phyloP scores from a whole-genome alignment of 805 yeast species.

The Lipomyces lipofer region DNA sequence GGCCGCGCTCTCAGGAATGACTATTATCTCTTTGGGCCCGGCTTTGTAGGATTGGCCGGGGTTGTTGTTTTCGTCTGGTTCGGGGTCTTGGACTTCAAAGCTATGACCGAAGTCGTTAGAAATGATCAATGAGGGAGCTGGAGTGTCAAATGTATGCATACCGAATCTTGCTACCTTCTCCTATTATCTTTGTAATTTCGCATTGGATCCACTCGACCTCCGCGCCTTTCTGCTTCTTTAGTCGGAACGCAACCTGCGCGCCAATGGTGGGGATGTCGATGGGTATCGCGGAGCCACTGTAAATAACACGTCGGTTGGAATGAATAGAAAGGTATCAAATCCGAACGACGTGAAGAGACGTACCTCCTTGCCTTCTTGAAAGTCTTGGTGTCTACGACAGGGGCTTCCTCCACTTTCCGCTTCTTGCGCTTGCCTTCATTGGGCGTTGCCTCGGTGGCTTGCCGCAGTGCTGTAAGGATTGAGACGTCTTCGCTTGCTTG shows the following conservation, averaged over 20 bases:
- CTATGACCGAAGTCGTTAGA: constrained; percentile 34
- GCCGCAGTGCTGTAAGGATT: constrained; percentile 21
- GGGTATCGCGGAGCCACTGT: constrained; percentile 21
- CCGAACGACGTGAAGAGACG: background rate
- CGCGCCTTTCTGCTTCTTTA: constrained; percentile 58
- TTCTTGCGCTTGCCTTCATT: constrained; percentile 27
- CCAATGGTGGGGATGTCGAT: constrained; percentile 42
- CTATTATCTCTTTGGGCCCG: constrained; percentile 71
- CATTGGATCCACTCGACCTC: constrained; percentile 96
- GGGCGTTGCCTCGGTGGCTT: constrained; percentile 13
- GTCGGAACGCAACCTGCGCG: constrained; percentile 84
- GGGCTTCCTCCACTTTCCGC: constrained; percentile 26
- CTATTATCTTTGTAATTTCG: constrained; percentile 73
- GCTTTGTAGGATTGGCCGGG: constrained; percentile 86
- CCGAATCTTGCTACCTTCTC: constrained; percentile 57
- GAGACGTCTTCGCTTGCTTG: constrained; percentile 26
- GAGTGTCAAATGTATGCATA: constrained; percentile 15
- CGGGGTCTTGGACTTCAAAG: constrained; percentile 95
- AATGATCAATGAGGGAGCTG: constrained; percentile 1
- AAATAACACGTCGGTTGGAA: background rate
- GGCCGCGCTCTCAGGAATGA: constrained; percentile 60
- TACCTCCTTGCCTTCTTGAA: constrained; percentile 28
- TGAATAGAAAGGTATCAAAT: background rate
- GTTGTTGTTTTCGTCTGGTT: constrained; percentile 90
- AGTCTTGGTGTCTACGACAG: constrained; percentile 19